Base-by-base conservation (phyloP, 2,329 filamentous ascomycete species). In the Aspergillus sp. region DNA sequence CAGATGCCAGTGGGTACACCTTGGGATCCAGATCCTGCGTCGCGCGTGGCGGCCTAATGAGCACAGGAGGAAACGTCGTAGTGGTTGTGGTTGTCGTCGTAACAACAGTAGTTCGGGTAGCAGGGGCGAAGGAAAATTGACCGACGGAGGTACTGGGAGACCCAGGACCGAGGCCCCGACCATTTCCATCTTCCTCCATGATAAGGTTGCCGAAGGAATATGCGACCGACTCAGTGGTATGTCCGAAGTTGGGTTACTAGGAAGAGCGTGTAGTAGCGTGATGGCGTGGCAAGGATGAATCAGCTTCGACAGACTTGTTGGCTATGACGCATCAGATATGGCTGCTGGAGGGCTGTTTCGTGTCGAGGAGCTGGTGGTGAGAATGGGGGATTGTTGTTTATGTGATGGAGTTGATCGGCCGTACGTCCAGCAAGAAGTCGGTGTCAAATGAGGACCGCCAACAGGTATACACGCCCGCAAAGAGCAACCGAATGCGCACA, bases 61-160 rank as follows among this genome's bases (percentile, higher is more conserved):
- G 82, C 60, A 97, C 82, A n/a, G 92, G 92, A 50, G 94, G 93
- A 66, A 95, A 96, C 15, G 82, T 77, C 77, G 91, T 83, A 75
- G 88, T 91, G 1, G 93, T 96, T 0, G 92, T 96, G 0, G 92
- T 97, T 0, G 93, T 97, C 0, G 94, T 97, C 1, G 93, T 96
- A 63, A 96, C 87, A 10, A 88, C 83, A 0, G 86, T 88, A 10
- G 86, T 88, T 69, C 86, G 84, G 11, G 86, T 88, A 15, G 86
- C 83, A 30, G 86, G 86, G 59, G 83, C 85, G 67, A 86, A 86
- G 2, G 84, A 85, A 61, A 88, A 82, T 69, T 86, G 84, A 48
- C 82, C 86, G 59, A 88, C 74, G 50, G 83, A 82, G 62, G 70
- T 68, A 41, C 69, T 70, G 10, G 71, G 60, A n/a, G 71, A 62